A percentile compares a stretch with the other conserved stretches of the same genome.
phyloP scores from a whole-genome alignment of 2,329 filamentous ascomycete genomes.

The Claviceps citrina region DNA sequence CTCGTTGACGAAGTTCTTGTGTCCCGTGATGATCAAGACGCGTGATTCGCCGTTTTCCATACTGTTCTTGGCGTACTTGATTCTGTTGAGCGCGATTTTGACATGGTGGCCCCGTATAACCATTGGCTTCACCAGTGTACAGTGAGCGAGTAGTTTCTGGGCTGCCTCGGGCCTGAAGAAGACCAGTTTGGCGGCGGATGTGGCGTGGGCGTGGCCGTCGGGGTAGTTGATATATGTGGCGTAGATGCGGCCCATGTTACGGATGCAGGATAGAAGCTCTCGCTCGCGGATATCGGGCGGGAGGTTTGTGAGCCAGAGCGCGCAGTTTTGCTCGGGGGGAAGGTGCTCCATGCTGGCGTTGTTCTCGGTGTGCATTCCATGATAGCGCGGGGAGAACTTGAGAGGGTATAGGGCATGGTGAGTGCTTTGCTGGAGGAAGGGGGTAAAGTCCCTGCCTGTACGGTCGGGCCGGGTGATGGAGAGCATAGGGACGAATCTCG shows the following conservation, averaged over 20 bases:
- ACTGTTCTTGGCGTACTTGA: conserved; percentile 23
- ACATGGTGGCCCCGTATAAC: conserved; percentile 21
- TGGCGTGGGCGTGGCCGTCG: conserved; percentile 19
- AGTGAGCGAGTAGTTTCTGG: conserved; percentile 14
- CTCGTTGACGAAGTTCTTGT: conserved; percentile 27
- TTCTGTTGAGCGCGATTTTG: conserved; percentile 31
- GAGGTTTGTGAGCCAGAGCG: conserved; percentile 37
- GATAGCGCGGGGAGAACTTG: conserved; percentile 21
- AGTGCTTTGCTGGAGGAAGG: conserved; percentile 1
- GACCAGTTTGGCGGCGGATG: conserved; percentile 33
- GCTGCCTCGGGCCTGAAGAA: conserved; percentile 30
- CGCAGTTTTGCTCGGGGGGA: conserved; percentile 26
- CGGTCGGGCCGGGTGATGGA: conserved; percentile 10
- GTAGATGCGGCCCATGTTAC: conserved; percentile 33
- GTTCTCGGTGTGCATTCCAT: conserved; percentile 20
- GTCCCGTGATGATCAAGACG: conserved; percentile 35
- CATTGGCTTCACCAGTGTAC: conserved; percentile 17
- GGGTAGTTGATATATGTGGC: conserved; percentile 36
- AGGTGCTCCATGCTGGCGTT: conserved; percentile 22
- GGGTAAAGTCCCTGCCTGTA: conserved; percentile 5
- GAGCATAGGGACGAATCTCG: conserved; percentile 12
- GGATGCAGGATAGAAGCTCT: conserved; percentile 29
- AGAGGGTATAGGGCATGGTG: neutral
- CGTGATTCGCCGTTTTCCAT: conserved; percentile 23
- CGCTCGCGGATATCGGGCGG: conserved; percentile 26